phyloP scores from a whole-genome alignment of 371 early-diverging fungal species.

The Apophysomyces sp. region DNA sequence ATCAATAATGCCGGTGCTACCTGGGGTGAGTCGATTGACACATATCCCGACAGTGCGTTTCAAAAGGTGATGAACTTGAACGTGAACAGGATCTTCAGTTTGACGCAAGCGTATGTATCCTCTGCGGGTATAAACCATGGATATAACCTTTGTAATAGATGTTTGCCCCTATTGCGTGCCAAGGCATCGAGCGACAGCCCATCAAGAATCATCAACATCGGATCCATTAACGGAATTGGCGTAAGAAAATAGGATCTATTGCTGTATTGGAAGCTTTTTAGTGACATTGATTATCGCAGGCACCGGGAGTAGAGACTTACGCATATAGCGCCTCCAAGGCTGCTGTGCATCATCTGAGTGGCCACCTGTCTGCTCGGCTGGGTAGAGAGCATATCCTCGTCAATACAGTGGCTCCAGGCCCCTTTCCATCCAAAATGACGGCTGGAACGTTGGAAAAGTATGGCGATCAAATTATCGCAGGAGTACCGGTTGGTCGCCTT shows the following conservation, averaged over 20 bases:
- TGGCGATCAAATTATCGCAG: conserved; percentile 56
- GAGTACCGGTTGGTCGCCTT: conserved; percentile 74
- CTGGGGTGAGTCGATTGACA: conserved; percentile 66
- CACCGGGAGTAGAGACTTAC: conserved; percentile 64
- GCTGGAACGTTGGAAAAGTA: conserved; percentile 63
- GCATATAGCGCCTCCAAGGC: conserved; percentile 83
- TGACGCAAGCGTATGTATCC: conserved; percentile 72
- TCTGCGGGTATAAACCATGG: background rate
- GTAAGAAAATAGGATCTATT: conserved; percentile 22
- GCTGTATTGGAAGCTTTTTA: background rate
- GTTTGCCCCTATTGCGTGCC: conserved; percentile 75
- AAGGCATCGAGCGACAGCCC: conserved; percentile 58
- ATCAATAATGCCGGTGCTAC: conserved; percentile 88
- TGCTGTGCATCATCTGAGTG: conserved; percentile 75
- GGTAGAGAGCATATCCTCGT: conserved; percentile 71
- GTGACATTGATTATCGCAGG: conserved; percentile 39
- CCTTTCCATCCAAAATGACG: conserved; percentile 92
- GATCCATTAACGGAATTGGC: conserved; percentile 70
- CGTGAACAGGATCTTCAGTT: conserved; percentile 79
- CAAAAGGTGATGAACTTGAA: conserved; percentile 88
- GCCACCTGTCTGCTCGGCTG: conserved; percentile 68
- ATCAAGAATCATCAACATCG: conserved; percentile 69
- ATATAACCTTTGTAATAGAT: conserved; percentile 21
- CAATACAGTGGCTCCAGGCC: conserved; percentile 91
- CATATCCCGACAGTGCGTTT: conserved; percentile 71